Base-by-base conservation (phyloP, 805 yeast species). In the Yarrowia sp. region DNA sequence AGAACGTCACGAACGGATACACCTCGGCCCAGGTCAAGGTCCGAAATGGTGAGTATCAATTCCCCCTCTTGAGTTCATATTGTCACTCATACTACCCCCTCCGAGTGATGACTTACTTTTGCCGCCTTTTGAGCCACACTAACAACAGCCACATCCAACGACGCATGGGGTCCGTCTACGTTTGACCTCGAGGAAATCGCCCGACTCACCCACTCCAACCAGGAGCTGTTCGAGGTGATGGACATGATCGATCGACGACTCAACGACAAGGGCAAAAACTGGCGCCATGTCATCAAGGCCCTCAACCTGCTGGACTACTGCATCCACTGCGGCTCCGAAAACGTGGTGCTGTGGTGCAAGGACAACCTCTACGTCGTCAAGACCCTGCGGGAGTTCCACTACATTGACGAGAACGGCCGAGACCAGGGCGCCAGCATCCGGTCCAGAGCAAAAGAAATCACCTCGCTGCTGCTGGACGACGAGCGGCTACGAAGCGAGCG, bases 251-350 rank as follows among this genome's bases (percentile, higher is more conserved):
- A 94, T 79, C 86, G 92, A 72, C 85, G 99, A 72, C 81, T 94
- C 72, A 94, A 94, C 76, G 98, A 94, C 77, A 93, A 93, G 81
- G 98, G 98, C 71, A 93, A 92, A 78, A 90, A 94, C 80, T 94
- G 98, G 98, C 85, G 97, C 72, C 99, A 94, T 77, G 93, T 94
- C 63, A 93, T 96, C 71, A 95, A 94, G 78, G 88, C 97, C 0
- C 82, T 94, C 71, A 89, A 97, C 1, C 88, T 94, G n/a, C 83
- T 94, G 73, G 97, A 93, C 75, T 94, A 88, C 79, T 82, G 93
- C 69, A 92, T 93, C 19, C 86, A 95, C 73, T 85, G 84, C 70
- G 99, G 98, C 48, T 85, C 92, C 22, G 97, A 92, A 73, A 89
- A 89, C 74, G 94, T 93, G 74, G 97, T 93, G 7, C 81, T 88